Conservation (phyloP, 116 monocot species). For the Iris pallida region DNA sequence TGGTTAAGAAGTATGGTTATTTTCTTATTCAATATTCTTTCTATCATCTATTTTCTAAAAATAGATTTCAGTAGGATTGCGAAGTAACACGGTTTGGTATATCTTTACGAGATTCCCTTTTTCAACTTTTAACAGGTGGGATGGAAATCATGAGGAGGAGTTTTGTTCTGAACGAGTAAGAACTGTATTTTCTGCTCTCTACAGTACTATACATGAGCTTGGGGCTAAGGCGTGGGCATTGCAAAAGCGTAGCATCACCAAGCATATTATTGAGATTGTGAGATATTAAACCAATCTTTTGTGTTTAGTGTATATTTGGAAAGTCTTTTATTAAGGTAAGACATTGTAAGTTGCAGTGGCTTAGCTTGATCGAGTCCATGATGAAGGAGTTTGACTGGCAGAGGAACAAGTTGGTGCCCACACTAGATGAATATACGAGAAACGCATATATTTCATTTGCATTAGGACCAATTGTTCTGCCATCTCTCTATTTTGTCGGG, state of each 20-base stretch:
- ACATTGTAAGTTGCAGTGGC: constrained; percentile 50
- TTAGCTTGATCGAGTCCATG: constrained; percentile 56
- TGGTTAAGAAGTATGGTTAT: constrained; percentile 52
- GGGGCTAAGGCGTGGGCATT: constrained; percentile 45
- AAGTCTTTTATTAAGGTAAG: too few species aligned
- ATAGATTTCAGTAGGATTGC: too few species aligned
- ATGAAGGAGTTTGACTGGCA: constrained; percentile 72
- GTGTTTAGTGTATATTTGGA: neutral
- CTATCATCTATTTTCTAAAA: neutral
- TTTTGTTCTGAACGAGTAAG: constrained; percentile 56
- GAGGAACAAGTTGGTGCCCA: constrained; percentile 45
- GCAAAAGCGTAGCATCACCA: constrained; percentile 45
- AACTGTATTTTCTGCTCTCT: constrained; percentile 58
- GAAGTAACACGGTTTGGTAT: neutral
- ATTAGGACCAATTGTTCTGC: constrained; percentile 72
- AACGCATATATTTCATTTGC: constrained; percentile 77
- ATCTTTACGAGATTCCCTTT: neutral
- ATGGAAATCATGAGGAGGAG: constrained; percentile 20
- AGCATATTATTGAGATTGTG: constrained; percentile 61
- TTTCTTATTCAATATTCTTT: neutral
- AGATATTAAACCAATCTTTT: constrained; percentile 16
- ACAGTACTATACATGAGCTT: constrained; percentile 56
- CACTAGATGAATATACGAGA: constrained; percentile 61
- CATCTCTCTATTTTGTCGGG: constrained; percentile 66
- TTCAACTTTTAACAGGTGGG: constrained; percentile 44